Evolutionary conservation across 495 filamentous ascomycete genomes (phyloP).

Genomic region (Paragyromitra xinjiangensis): DNA sequence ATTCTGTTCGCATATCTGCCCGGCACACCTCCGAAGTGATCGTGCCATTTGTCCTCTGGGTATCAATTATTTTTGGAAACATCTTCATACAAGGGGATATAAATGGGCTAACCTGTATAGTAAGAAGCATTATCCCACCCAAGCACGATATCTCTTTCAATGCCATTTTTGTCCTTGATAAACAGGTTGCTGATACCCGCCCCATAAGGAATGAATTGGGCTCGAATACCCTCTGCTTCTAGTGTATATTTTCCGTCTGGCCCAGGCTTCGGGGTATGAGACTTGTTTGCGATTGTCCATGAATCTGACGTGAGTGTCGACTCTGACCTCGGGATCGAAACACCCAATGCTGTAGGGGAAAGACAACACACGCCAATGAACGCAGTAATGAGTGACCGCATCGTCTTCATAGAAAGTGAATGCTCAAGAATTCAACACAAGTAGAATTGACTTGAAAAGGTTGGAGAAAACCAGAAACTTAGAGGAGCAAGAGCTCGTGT

Average conservation of each 20-base stretch:
- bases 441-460: background rate
- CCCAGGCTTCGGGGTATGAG: conserved; percentile 50
- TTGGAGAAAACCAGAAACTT: background rate
- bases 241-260: conserved; percentile 63
- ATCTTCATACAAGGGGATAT: background rate
- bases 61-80: background rate
- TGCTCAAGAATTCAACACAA: background rate
- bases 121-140: conserved; percentile 66
- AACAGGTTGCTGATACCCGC: conserved; percentile 68
- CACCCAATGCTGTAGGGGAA: conserved; percentile 15
- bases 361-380: conserved; percentile 33
- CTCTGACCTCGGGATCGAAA: conserved; percentile 20
- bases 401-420: conserved; percentile 20
- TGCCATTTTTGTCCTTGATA: conserved; percentile 66
- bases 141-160: conserved; percentile 66
- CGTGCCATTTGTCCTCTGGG: conserved; percentile 61
- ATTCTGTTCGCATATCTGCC: conserved; percentile 69
- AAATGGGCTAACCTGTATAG: conserved; percentile 59
- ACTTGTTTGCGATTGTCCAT: conserved; percentile 8
- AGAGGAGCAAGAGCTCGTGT: conserved; percentile 1
- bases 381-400: conserved; percentile 24
- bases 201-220: conserved; percentile 68
- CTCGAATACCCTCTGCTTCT: conserved; percentile 63
- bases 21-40: conserved; percentile 65
- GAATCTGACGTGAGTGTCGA: conserved; percentile 8